Evolutionary conservation across 768 basidiomycete species (phyloP).

Genomic region (Lyophyllum atratum): DNA sequence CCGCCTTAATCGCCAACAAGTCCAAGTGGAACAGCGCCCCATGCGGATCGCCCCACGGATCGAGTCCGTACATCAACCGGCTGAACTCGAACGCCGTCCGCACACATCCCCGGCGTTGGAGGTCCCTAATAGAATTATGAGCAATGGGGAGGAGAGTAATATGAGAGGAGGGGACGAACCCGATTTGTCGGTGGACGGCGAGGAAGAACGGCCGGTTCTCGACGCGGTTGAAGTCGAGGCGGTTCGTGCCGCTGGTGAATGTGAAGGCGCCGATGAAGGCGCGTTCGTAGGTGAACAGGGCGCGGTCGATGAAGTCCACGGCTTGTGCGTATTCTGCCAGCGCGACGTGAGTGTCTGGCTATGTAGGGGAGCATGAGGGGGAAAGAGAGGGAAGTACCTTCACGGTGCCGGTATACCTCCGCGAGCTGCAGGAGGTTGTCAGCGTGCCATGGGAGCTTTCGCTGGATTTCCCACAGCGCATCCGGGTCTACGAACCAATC

Average conservation of each 20-base stretch:
- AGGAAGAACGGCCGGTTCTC: conserved; percentile 95
- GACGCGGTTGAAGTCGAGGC: conserved; percentile 87
- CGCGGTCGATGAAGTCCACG: conserved; percentile 88
- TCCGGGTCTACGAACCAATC: conserved; percentile 60
- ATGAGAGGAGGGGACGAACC: conserved; percentile 45
- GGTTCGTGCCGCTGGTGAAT: conserved; percentile 76
- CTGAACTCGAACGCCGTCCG: conserved; percentile 92
- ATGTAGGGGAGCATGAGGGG: not conserved
- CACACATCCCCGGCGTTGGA: conserved; percentile 86
- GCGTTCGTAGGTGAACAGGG: conserved; percentile 91
- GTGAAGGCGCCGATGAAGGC: conserved; percentile 86
- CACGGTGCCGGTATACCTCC: conserved; percentile 83
- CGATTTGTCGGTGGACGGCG: conserved; percentile 80
- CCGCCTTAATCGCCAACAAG: conserved; percentile 79
- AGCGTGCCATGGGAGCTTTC: conserved; percentile 85
- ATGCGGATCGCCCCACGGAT: conserved; percentile 89
- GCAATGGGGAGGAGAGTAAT: not conserved
- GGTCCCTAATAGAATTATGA: conserved; percentile 51
- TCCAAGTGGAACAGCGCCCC: conserved; percentile 84
- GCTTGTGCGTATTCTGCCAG: conserved; percentile 77
- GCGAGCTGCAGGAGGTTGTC: conserved; percentile 89
- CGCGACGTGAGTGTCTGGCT: not conserved
- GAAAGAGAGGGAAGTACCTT: conserved; percentile 53
- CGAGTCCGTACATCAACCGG: conserved; percentile 80
- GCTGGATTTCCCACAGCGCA: conserved; percentile 74